These are phyloP conservation scores for Vanderwaltozyma yarrowii DNA, from an alignment of 805 yeast species.

Conservation along the genomic window DNA sequence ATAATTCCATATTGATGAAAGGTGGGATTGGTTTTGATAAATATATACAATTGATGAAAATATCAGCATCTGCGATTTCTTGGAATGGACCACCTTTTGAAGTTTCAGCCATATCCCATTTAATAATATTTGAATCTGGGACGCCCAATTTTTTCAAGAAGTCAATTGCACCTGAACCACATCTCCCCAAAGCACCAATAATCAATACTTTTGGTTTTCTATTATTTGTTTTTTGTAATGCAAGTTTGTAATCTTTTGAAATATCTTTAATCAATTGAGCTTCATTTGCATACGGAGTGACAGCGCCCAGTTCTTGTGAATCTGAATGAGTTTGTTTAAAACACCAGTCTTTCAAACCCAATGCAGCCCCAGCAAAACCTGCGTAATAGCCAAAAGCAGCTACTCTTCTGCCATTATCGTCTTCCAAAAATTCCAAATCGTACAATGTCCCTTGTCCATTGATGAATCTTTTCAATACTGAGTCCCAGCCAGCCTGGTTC, in stretches of 20 bases:
- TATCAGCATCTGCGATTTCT: slow-evolving; percentile 79
- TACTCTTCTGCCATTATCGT: slow-evolving; percentile 93
- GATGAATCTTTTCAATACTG: slow-evolving; percentile 80
- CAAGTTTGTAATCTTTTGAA: slow-evolving; percentile 44
- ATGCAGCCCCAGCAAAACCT: slow-evolving; percentile 99
- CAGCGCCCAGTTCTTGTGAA: slow-evolving; percentile 62
- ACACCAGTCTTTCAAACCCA: slow-evolving; percentile 92
- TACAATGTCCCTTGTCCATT: slow-evolving; percentile 84
- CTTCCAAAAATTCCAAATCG: slow-evolving; percentile 89
- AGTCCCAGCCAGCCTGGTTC: slow-evolving; percentile 95
- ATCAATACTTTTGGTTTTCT: slow-evolving; percentile 70
- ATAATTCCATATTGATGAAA: slow-evolving; percentile 58
- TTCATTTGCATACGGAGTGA: slow-evolving; percentile 78
- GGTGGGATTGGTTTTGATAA: slow-evolving; percentile 90
- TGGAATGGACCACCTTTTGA: slow-evolving; percentile 94
- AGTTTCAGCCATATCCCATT: slow-evolving; percentile 98
- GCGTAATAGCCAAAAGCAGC: slow-evolving; percentile 99
- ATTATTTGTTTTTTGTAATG: slow-evolving; percentile 47
- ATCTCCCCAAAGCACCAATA: slow-evolving; percentile 97
- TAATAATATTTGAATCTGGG: slow-evolving; percentile 70
- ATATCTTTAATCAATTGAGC: slow-evolving; percentile 62
- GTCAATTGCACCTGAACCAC: slow-evolving; percentile 95
- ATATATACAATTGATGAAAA: slow-evolving; percentile 94
- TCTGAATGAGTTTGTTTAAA: slow-evolving; percentile 70
- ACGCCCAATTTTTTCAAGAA: slow-evolving; percentile 74